Conservation (phyloP, 2,329 filamentous ascomycete species). For the Fusarium phyllophilum region DNA sequence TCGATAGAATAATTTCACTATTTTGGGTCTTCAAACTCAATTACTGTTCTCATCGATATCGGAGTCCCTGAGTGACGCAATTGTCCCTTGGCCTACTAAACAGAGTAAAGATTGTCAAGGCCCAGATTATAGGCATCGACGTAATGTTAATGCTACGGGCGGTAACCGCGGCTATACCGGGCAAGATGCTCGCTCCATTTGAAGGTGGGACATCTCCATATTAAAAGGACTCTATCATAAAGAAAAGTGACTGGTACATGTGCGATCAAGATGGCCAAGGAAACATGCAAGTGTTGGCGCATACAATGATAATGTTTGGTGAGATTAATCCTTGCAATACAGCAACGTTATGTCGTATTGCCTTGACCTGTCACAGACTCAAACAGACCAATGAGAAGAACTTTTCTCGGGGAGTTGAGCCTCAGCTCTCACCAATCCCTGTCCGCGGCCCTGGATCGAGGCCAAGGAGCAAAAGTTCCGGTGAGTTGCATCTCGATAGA, state of each 20-base stretch:
- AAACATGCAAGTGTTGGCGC: background rate
- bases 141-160: background rate
- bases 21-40: background rate
- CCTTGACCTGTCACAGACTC: background rate
- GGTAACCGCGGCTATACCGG: slow-evolving; percentile 8
- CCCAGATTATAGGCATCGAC: background rate
- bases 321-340: slow-evolving; percentile 1
- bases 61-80: background rate
- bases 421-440: slow-evolving; percentile 17
- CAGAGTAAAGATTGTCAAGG: background rate
- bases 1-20: background rate
- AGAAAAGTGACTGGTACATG: background rate
- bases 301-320: background rate
- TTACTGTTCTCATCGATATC: background rate
- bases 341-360: background rate
- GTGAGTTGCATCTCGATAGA: background rate
- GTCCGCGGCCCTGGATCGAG: slow-evolving; percentile 5
- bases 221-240: background rate
- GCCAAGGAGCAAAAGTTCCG: slow-evolving; percentile 27
- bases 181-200: slow-evolving; percentile 3
- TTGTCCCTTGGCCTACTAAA: background rate
- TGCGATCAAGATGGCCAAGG: background rate
- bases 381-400: slow-evolving; percentile 5
- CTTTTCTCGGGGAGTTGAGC: slow-evolving; percentile 16
- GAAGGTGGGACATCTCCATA: slow-evolving; percentile 15